Evolutionary conservation across 2,329 filamentous ascomycete genomes (phyloP).

Genomic region (Diplodia intermedia): DNA sequence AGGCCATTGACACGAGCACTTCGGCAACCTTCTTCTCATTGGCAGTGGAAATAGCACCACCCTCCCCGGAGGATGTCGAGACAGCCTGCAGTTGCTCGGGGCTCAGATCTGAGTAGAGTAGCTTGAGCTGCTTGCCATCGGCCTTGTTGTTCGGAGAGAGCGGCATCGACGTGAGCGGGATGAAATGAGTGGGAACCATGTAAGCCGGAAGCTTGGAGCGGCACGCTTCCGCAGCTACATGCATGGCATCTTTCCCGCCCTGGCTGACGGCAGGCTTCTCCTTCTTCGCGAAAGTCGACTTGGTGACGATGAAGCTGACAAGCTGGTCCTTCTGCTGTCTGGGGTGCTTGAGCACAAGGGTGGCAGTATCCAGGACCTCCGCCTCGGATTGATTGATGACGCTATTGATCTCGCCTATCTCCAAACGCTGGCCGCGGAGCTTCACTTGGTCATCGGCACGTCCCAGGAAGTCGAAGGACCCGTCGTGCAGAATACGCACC

Average conservation of each 20-base stretch:
- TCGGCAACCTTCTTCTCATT: conserved; percentile 59
- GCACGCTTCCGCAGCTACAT: conserved; percentile 62
- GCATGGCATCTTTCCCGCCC: conserved; percentile 27
- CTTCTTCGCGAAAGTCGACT: conserved; percentile 34
- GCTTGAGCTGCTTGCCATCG: conserved; percentile 72
- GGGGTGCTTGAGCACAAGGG: conserved; percentile 74
- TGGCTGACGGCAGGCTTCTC: conserved; percentile 38
- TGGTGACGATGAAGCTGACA: conserved; percentile 70
- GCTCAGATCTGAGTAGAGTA: conserved; percentile 68
- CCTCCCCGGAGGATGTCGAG: conserved; percentile 36
- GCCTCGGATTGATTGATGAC: conserved; percentile 69
- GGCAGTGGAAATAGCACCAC: conserved; percentile 43
- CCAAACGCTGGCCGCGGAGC: conserved; percentile 83
- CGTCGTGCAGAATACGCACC: conserved; percentile 79
- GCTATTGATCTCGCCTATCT: conserved; percentile 90
- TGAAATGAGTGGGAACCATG: conserved; percentile 88
- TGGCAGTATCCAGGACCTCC: conserved; percentile 72
- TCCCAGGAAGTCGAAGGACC: conserved; percentile 85
- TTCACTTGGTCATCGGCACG: conserved; percentile 93
- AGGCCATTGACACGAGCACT: conserved; percentile 62
- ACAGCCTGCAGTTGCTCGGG: conserved; percentile 68
- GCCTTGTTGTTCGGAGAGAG: conserved; percentile 90
- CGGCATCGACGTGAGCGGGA: conserved; percentile 74
- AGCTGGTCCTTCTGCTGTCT: conserved; percentile 81
- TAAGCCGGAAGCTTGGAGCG: conserved; percentile 75